A percentile compares a stretch with the other conserved stretches of the same genome.
Conservation (phyloP, 805 yeast species). For the Metschnikowia peoriensis region DNA sequence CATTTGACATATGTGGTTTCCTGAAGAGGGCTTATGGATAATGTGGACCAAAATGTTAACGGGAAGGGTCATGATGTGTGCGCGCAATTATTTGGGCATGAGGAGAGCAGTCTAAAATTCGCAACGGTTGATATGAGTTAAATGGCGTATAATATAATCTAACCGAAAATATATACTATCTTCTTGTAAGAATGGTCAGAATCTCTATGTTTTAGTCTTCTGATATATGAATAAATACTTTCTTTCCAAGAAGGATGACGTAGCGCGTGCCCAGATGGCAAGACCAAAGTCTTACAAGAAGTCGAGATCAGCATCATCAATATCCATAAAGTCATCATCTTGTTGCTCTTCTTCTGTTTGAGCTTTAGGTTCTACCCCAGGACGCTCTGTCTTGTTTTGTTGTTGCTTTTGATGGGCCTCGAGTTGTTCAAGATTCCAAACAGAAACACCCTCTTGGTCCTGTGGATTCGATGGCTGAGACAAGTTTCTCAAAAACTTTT, state of each 20-base stretch:
- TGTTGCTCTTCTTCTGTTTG: constrained; percentile 14
- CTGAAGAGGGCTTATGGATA: not conserved
- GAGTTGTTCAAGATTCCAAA: constrained; percentile 80
- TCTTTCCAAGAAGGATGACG: too few relatives aligned
- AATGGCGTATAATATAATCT: too few relatives aligned
- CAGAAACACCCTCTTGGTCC: constrained; percentile 92
- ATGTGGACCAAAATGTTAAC: too few relatives aligned
- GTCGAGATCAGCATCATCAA: constrained; percentile 47
- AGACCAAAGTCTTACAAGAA: constrained; percentile 17
- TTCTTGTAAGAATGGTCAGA: too few relatives aligned
- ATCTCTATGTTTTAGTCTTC: not conserved
- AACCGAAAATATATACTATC: too few relatives aligned
- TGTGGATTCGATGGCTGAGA: constrained; percentile 91
- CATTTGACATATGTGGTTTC: constrained; percentile 17
- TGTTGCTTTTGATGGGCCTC: constrained; percentile 56
- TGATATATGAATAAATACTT: not conserved
- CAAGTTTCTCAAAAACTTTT: constrained; percentile 84
- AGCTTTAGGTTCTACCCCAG: constrained; percentile 9
- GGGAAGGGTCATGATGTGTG: too few relatives aligned
- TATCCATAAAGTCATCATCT: constrained; percentile 44
- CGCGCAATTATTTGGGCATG: too few relatives aligned
- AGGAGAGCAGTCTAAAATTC: too few relatives aligned
- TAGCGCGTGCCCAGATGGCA: too few relatives aligned
- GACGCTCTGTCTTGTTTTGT: constrained; percentile 22
- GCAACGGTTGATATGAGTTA: too few relatives aligned